Evolutionary conservation across 208 protist genomes (phyloP), one percentile per base, ranked within the genome.

Genomic region (Polymyxa betae): DNA sequence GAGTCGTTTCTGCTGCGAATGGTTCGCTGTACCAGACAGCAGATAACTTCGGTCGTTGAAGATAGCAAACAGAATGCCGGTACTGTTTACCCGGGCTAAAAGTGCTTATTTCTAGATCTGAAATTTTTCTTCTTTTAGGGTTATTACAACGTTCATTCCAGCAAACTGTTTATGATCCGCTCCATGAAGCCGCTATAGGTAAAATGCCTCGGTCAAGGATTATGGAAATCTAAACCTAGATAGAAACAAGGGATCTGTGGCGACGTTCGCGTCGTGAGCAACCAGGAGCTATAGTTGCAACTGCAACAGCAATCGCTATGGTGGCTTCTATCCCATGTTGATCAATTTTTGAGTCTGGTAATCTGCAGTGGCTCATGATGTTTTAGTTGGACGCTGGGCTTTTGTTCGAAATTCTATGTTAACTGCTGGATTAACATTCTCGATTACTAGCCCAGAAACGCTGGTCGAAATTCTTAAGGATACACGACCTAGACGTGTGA

Each of bases 321-420:
- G 24, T 60, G 24, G 5, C 49, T 24, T 60, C 49, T 60, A 60
- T 60, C 24, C 49, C 49, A 60, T 60, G 49, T 60, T 29, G 49
- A 29, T 60, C 24, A 5, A 29, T 24, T 5, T 24, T 60, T 60
- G 49, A 60, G 12, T 60, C 5, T 29, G 24, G 5, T 29, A 29
- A 24, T 60, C 49, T 60, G 24, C 49, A 29, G 49, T 60, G 5
- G 49, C 24, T 60, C 12, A 60, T 60, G 24, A 60, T 82, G 72
- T 82, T 43, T 82, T 35, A 82, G 72, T 40, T 43, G 72, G 72
- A n/a, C n/a, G 40, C 16, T 82, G 5, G 72, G 72, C 72, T 5
- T 82, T 82, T 35, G 40, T 82, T 82, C 72, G 72, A 35, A 82
- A 82, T 43, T 45, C 72, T 20, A 5, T 82, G 5, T 45, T 82